Evolutionary conservation across 2,329 filamentous ascomycete species (phyloP), one percentile per base, ranked within the genome.

Genomic region (Fusarium pilosicola): DNA sequence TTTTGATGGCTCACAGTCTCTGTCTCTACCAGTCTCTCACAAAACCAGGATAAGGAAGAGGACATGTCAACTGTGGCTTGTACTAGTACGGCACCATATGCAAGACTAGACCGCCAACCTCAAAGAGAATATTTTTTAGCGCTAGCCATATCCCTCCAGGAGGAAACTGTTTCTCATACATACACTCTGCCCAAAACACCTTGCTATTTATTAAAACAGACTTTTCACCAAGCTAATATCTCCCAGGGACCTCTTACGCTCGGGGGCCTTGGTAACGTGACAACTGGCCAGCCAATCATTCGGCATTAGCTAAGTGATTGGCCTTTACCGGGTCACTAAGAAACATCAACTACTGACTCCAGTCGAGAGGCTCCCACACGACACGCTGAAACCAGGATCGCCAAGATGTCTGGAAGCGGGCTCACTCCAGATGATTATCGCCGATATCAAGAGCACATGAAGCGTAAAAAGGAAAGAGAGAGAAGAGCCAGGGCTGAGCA

Each of bases 121-220:
- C 13, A 41, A 4, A n/a, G 8, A 6, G 2, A n/a, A 4, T 10
- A 1, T 2, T 42, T 1, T 42, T 24, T 42, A 24, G 14, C 11
- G n/a, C 41, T 7, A 42, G 1, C 41, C 9, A 12, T 24, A 0
- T 42, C n/a, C 9, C 15, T 24, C 22, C 11, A 17, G 6, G 41
- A 24, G 9, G 6, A 7, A 24, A 42, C 1, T 12, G 15, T 15
- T 24, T 5, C 6, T 24, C n/a, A 10, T 24, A 9, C 15, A 5
- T 1, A 24, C n/a, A 42, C 9, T 42, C 41, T 24, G 6, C 6
- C 41, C 22, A 42, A 42, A 42, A 42, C 1, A 42, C 22, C 41
- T 17, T 42, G n/a, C 41, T 34, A 1, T 34, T 1, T 34, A 34
- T 34, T 34, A 7, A 1, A 34, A 34, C 32, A 34, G 1, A 34